These are phyloP conservation scores for Lithospermum erythrorhizon DNA, from an alignment of 257 asterid species.

Conservation along the genomic window DNA sequence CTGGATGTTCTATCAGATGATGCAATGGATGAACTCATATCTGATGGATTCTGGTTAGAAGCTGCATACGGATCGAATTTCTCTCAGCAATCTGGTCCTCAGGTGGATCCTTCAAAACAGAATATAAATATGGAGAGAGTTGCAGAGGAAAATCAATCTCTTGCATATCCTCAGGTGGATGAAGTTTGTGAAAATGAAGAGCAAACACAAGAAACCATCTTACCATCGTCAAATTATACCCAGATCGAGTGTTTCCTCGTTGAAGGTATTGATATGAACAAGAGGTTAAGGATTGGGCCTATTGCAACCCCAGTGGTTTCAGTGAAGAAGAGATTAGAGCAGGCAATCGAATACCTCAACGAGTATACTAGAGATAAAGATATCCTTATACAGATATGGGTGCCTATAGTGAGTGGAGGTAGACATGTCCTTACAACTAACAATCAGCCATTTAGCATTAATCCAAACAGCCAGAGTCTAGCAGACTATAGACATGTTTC, in stretches of 20 bases:
- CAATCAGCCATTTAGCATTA: slow-evolving; percentile 46
- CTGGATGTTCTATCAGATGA: slow-evolving; percentile 22
- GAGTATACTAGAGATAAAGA: slow-evolving; percentile 36
- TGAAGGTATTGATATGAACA: slow-evolving; percentile 29
- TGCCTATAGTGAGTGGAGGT: slow-evolving; percentile 49
- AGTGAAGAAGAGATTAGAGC: slow-evolving; percentile 34
- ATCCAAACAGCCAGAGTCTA: slow-evolving; percentile 42
- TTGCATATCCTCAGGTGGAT: slow-evolving; percentile 22
- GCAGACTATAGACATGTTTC: slow-evolving; percentile 48
- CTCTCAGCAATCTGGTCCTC: too few relatives aligned
- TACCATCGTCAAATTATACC: slow-evolving; percentile 19
- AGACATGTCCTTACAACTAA: slow-evolving; percentile 46
- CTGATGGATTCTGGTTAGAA: slow-evolving; percentile 78
- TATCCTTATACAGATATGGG: slow-evolving; percentile 68
- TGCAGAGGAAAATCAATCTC: slow-evolving; percentile 20
- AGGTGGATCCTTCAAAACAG: slow-evolving; percentile 8
- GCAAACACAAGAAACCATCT: slow-evolving; percentile 13
- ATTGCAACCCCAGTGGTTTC: slow-evolving; percentile 23
- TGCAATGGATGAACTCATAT: slow-evolving; percentile 42
- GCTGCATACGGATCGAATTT: slow-evolving; percentile 44
- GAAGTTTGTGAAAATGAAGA: slow-evolving; percentile 10
- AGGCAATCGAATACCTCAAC: slow-evolving; percentile 48
- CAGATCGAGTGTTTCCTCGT: slow-evolving; percentile 18
- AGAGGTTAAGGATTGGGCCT: slow-evolving; percentile 44
- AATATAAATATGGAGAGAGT: slow-evolving; percentile 10